Evolutionary conservation across 495 filamentous ascomycete species (phyloP), one percentile per base, ranked within the genome.

Genomic region (Daldinia caldariorum): DNA sequence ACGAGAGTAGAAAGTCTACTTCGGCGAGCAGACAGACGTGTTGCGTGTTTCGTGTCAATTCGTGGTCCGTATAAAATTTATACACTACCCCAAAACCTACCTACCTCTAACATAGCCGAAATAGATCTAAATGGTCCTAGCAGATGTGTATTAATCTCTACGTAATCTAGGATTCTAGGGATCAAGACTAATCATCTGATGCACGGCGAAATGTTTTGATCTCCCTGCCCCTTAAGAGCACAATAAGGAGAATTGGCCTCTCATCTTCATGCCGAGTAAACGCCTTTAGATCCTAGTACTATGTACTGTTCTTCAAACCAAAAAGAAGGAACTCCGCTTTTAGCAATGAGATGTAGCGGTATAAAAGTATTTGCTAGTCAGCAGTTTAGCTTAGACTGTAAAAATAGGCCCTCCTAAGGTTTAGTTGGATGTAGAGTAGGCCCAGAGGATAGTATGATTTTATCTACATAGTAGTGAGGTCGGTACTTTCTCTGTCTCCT

Each of bases 151-250:
- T 43, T 62, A 64, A 62, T 61, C 39, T 62, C 47, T 29, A 53
- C 49, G 49, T 63, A 55, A 58, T 58, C n/a, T 20, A 61, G 60
- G 69, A 43, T 63, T 37, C 26, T 50, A 63, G 20, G 54, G 55
- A 38, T 34, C 12, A 56, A 20, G 43, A 39, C 31, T 59, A 34
- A 37, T 51, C n/a, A n/a, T 49, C 32, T 63, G 51, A 67, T 58
- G 61, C 49, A 50, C 59, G 56, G 64, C 64, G 60, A 29, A 56
- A 65, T 58, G 58, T 50, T 66, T 66, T 56, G 62, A 34, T 41
- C 57, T 62, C 57, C 56, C 43, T 61, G 20, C 58, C 39, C 18
- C 49, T 55, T 60, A 49, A 55, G 51, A 62, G 50, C 22, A 70
- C 4, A 18, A 22, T 18, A 20, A 31, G 38, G 20, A 13, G 63